Evolutionary conservation across 148 eudicot genomes (phyloP), one percentile per base, ranked within the genome.

Genomic region (Cornus controversa): DNA sequence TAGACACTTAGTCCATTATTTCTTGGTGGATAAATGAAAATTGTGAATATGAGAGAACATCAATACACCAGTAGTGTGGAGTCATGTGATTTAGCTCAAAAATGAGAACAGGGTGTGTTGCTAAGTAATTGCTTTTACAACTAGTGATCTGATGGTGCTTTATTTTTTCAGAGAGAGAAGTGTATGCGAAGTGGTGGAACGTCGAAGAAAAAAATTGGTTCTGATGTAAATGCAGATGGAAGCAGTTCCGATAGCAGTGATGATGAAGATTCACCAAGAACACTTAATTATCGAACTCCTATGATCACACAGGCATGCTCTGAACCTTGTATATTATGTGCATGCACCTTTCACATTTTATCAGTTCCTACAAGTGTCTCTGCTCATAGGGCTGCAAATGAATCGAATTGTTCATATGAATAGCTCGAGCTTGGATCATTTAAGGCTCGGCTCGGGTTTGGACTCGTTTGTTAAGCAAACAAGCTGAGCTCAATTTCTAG

Each of bases 261-360:
- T 69, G 99, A 91, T 42, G 99, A 93, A 67, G 90, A 90, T 72
- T 89, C 97, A 10, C 86, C 89, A 27, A 65, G 92, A 82, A 80
- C 90, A 75, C 89, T 95, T 36, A 91, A 83, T 79, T 95, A 89
- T 68, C 83, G 87, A 70, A 87, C 99, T 58, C 99, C 99, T 60
- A 74, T 91, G 54, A 53, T 95, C 40, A 93, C 90, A 73, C 98
- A 94, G 91, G 97, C 86, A 86, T 74, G 86, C 28, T 65, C 11
- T 26, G 5, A 75, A 27, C 69, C 24, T 50, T 50, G 1, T 50
- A 50, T 50, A 50, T 50, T n/a, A n/a, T n/a, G 14, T 47, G 53
- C 10, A 47, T 47, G 10, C 6, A 47, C 13, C 53, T 47, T 45
- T 45, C 50, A 45, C 7, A 10, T 45, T 2, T 42, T 11, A 45